A percentile compares a stretch with the other conserved stretches of the same genome.
These are phyloP conservation scores for Solanum virginianum DNA, from an alignment of 257 asterid species.

Conservation along the genomic window DNA sequence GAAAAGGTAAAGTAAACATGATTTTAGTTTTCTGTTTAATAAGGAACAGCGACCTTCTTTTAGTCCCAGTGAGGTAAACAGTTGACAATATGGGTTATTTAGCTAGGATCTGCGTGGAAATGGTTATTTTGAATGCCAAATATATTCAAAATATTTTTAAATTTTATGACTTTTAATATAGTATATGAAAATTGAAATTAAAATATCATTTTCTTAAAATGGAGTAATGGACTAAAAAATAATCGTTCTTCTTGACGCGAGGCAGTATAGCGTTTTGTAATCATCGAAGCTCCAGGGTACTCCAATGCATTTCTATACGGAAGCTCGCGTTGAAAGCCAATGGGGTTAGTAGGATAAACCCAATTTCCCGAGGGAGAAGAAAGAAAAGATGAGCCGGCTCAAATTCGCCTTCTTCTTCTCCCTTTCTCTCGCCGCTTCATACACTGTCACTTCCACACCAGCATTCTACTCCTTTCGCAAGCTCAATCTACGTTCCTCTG, in stretches of 20 bases:
- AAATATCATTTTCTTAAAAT: too few species aligned
- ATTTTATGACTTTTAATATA: too few species aligned
- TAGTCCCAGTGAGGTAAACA: background rate
- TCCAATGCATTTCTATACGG: background rate
- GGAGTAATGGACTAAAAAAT: too few species aligned
- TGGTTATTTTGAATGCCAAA: too few species aligned
- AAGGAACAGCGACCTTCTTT: background rate
- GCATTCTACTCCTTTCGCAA: background rate
- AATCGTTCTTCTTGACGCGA: too few species aligned
- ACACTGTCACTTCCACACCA: conserved; percentile 13
- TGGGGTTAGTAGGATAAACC: background rate
- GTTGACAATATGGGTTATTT: too few species aligned
- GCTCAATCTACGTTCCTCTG: background rate
- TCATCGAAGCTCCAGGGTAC: background rate
- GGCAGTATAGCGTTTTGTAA: too few species aligned
- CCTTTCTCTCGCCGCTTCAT: conserved; percentile 37
- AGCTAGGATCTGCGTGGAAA: too few species aligned
- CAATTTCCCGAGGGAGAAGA: background rate
- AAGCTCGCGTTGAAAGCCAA: background rate
- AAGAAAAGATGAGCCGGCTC: conserved; percentile 3
- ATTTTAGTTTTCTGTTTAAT: background rate
- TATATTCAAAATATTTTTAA: too few species aligned
- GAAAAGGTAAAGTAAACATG: background rate
- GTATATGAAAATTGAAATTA: too few species aligned
- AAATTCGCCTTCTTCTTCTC: conserved; percentile 47